Base-by-base conservation (phyloP, 2,329 filamentous ascomycete genomes). In the Cadophora sp. region DNA sequence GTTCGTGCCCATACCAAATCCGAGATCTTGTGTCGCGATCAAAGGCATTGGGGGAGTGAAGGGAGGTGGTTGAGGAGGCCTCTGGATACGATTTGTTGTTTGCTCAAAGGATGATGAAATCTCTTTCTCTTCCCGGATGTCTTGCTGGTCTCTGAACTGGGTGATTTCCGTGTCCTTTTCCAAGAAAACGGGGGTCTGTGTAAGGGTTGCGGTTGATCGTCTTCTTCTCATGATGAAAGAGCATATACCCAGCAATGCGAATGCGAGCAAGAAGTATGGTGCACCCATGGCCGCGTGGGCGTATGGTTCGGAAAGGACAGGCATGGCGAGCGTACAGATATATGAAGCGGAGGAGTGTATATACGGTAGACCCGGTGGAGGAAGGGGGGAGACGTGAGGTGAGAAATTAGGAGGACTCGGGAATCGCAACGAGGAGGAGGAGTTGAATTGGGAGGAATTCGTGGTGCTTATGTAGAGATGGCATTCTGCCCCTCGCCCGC, bases 71-170 rank as follows among this genome's bases (percentile, higher is more conserved):
- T 51, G 48, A n/a, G 64, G 27, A 14, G 56, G 48, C 41, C 55
- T 60, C 59, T 78, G 74, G 11, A 60, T 60, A 16, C 27, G 58
- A 48, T 7, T 33, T 47, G 41, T 30, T 48, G 58, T 14, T 43
- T 58, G 55, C 24, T 58, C 55, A 41, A 41, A 14, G 5, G 27
- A n/a, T 20, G 58, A 45, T 22, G 41, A 48, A 1, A 33, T 47
- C 5, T 60, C 16, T 16, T 48, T 47, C 24, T 48, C 16, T 20
- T 47, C 41, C 36, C 4, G 22, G 18, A 20, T 13, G 5, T 30
- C 8, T 22, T n/a, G 4, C 24, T 33, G 14, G 14, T 48, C 43
- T 22, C 20, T 20, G 27, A 20, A 60, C n/a, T 45, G 39, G 58
- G 24, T 14, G 18, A 30, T 30, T 47, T 60, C 58, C 22, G 16